Evolutionary conservation across 73 alveolate species (phyloP), one percentile per base, ranked within the genome.

Genomic region (Paramecium tetraurelia): DNA sequence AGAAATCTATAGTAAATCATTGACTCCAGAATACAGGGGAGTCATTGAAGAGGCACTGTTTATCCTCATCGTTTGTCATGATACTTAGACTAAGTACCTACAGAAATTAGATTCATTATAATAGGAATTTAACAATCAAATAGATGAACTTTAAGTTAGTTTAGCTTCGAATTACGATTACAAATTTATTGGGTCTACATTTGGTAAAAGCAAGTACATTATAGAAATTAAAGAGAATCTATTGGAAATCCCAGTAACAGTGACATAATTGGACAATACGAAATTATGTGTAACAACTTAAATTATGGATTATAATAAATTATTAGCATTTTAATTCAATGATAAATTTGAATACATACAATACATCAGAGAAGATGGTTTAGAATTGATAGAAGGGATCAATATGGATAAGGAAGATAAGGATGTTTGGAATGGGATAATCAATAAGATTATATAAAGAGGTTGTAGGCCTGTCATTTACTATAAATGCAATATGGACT

Each of bases 341-440:
- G 48, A 40, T 22, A 9, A 16, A 41, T 80, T 18, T 40, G 70
- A 80, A 22, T 80, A 80, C 48, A 27, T 80, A 10, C 48, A 80
- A 35, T 80, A n/a, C 46, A 46, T 80, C 0, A 80, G 90, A 22
- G 90, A 80, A n/a, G 90, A 80, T 48, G 24, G 90, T 44, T 22
- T 12, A 48, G 90, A 80, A 44, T 12, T 80, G 44, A 48, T 44
- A 7, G 57, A 48, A n/a, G 48, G 29, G 2, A 63, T 63, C 1
- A n/a, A 31, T 35, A 35, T 75, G 59, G 59, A 75, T 35, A 75
- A 38, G 36, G 87, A 75, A 12, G 87, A 75, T 3, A 10, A 31
- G 16, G 87, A 75, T 29, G 22, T n/a, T 31, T 75, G 87, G 87
- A 59, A 75, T 75, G 18, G 40, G 5, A 41, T 75, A 31, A 75